Base-by-base conservation (phyloP, 495 filamentous ascomycete species). In the Chlorociboria aeruginascens region DNA sequence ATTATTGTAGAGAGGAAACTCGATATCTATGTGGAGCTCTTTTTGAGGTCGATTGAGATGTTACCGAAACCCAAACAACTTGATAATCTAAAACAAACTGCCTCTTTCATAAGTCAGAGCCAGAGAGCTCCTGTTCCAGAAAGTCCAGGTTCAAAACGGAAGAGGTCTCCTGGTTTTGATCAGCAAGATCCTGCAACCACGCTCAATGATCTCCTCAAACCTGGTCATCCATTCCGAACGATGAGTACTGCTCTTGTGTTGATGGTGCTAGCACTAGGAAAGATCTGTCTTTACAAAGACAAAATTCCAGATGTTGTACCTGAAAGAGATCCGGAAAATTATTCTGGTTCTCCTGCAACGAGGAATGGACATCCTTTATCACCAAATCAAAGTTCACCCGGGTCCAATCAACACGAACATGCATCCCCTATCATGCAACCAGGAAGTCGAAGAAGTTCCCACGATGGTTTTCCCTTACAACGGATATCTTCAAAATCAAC, bases 251-350 rank as follows among this genome's bases (percentile, higher is more conserved):
- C 86, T 1, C 68, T 95, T 32, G 77, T 95, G 2, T 69, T 95
- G 3, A 66, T 96, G 35, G 76, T 94, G 6, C 70, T 96, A 45
- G 89, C 90, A 1, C 65, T 98, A 29, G 92, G 92, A 9, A 84
- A 85, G 53, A 85, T 96, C 20, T 90, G 83, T 50, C 68, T 82
- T 43, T 71, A 80, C 46, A 74, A 70, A 48, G 69, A 74, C 1
- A 69, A 64, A 35, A 65, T 83, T 11, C 85, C 82, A 4, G 83
- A 83, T 16, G 73, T 80, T 9, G 34, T 42, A 6, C 31, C 32
- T 16, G 46, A 49, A 13, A 32, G 17, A 28, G 44, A 54, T 1
- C 20, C 11, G 7, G 61, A 66, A 40, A 60, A 62, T 36, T 71
- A 66, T 17, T 69, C 66, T n/a, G 62, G 63, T 44, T 74, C 71